Conservation (phyloP, 2,329 filamentous ascomycete genomes). For the Aspergillus sp. region DNA sequence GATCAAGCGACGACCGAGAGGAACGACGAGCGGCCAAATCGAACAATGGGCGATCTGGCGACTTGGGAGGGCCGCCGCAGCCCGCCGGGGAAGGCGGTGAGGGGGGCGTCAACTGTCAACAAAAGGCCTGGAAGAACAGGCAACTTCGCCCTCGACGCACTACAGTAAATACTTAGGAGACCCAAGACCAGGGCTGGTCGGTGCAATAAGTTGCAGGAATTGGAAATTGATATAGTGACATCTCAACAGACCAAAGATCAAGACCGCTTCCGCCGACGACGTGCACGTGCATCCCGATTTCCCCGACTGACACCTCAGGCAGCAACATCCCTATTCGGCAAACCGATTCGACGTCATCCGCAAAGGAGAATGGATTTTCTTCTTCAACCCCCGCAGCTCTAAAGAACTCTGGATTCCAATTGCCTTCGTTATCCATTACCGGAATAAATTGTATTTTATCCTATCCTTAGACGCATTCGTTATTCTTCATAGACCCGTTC, state of each 20-base stretch:
- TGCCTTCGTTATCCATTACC: not conserved
- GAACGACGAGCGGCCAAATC: not conserved
- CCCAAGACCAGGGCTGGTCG: too few relatives aligned
- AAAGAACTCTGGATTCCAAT: not conserved
- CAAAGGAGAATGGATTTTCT: not conserved
- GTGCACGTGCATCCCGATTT: too few relatives aligned
- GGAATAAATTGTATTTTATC: not conserved
- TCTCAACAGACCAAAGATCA: too few relatives aligned
- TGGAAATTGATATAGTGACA: too few relatives aligned
- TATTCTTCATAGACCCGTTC: not conserved
- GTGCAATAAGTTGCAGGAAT: too few relatives aligned
- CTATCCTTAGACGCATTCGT: not conserved
- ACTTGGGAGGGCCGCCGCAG: not conserved
- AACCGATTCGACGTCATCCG: constrained; percentile 13
- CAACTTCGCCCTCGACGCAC: too few relatives aligned
- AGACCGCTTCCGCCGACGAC: not conserved
- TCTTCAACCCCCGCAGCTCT: not conserved
- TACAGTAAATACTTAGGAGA: too few relatives aligned
- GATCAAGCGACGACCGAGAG: not conserved
- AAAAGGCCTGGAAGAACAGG: too few relatives aligned
- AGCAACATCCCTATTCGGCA: not conserved
- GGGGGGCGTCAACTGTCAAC: not conserved
- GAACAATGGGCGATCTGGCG: constrained; percentile 6
- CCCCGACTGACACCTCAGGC: constrained; percentile 13
- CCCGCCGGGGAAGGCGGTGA: constrained; percentile 8